Conservation (phyloP, 1,284 basidiomycete species). For the Austroboletus rostrupii region DNA sequence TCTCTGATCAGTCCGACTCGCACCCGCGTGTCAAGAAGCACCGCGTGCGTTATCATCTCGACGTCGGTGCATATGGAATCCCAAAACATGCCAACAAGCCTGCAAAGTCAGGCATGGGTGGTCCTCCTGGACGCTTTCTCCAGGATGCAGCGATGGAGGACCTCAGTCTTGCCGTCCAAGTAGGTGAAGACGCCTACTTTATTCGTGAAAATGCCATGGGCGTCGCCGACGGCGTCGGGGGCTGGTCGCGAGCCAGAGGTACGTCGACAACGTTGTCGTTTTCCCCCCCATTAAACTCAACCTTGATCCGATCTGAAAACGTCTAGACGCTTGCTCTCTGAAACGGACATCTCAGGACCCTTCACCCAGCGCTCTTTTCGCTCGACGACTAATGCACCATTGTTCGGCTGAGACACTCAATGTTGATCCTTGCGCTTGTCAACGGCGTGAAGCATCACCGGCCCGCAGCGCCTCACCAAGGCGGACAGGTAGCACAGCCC, state of each 20-base stretch:
- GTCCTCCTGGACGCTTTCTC: constrained; percentile 17
- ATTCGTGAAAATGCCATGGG: constrained; percentile 79
- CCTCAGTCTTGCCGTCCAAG: constrained; percentile 58
- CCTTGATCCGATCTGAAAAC: background rate
- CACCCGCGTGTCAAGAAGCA: constrained; percentile 35
- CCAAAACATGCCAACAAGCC: constrained; percentile 37
- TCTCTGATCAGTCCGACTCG: constrained; percentile 26
- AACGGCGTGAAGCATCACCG: constrained; percentile 23
- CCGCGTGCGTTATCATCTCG: constrained; percentile 55
- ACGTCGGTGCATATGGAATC: constrained; percentile 74
- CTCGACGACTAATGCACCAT: constrained; percentile 83
- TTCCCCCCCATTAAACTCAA: constrained; percentile 13
- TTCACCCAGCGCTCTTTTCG: constrained; percentile 74
- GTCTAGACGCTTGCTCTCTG: constrained; percentile 17
- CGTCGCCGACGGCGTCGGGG: constrained; percentile 87
- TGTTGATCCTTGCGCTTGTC: constrained; percentile 22
- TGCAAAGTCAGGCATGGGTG: constrained; percentile 27
- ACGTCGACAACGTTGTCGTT: constrained; percentile 2
- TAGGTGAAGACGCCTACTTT: constrained; percentile 87
- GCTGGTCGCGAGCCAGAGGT: constrained; percentile 61
- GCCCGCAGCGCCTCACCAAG: constrained; percentile 28
- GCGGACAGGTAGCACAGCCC: constrained; percentile 23
- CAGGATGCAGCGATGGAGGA: constrained; percentile 29
- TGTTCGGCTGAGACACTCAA: constrained; percentile 52
- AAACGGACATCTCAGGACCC: constrained; percentile 34